These are phyloP conservation scores for Auricularia sp. DNA, from an alignment of 768 basidiomycete genomes.

Conservation along the genomic window DNA sequence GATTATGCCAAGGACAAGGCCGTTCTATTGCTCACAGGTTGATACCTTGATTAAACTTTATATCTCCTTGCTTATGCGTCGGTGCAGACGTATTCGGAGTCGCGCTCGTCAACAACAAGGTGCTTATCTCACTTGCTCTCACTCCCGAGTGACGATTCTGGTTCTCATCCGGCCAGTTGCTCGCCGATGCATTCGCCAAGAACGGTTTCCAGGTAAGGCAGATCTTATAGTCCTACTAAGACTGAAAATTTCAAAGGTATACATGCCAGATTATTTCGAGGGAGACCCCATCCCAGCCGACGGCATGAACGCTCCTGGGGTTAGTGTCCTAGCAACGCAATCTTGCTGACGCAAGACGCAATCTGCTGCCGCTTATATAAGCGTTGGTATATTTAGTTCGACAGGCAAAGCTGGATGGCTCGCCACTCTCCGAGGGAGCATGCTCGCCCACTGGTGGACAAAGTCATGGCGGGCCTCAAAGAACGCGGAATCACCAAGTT, in stretches of 20 bases:
- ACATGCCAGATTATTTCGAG: conserved; percentile 11
- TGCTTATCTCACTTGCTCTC: conserved; percentile 3
- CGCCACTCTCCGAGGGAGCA: conserved; percentile 9
- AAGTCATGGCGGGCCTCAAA: conserved; percentile 15
- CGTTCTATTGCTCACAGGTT: conserved; percentile 18
- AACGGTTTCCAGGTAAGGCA: conserved; percentile 9
- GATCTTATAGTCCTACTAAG: not conserved
- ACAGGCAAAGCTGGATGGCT: conserved; percentile 11
- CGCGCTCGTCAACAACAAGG: conserved; percentile 9
- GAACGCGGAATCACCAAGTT: conserved; percentile 17
- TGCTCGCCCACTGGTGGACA: conserved; percentile 13
- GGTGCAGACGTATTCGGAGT: conserved; percentile 9
- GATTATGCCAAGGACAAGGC: conserved; percentile 20
- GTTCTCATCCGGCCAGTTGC: not conserved
- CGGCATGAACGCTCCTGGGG: conserved; percentile 6
- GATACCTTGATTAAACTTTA: not conserved
- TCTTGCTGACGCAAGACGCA: no score
- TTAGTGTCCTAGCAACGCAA: not conserved
- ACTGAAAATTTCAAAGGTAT: not conserved
- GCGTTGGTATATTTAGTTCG: conserved; percentile 7
- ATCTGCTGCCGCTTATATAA: no score
- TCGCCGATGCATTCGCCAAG: conserved; percentile 7
- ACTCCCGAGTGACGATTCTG: not conserved
- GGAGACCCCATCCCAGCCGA: conserved; percentile 14
- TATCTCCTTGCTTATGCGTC: not conserved